Base-by-base conservation (phyloP, 1,284 basidiomycete species). In the Ustilago xerochloae region DNA sequence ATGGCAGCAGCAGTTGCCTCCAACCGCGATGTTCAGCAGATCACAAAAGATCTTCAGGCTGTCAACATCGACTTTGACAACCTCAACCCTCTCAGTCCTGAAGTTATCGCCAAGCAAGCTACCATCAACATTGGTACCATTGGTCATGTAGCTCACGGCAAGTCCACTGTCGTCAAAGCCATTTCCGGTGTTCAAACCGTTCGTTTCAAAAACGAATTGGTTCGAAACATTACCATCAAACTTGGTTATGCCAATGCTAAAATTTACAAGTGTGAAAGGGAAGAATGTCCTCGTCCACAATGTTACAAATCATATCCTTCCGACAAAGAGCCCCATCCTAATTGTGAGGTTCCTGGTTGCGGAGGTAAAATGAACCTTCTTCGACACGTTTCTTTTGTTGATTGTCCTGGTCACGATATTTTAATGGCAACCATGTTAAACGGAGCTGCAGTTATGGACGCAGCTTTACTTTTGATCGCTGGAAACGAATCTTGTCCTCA, bases 401-500 rank as follows among this genome's bases (percentile, higher is more conserved):
- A 96, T 85, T 85, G 82, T 75, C 85, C 84, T 6, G 85, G 85
- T 46, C 86, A 86, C 85, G 86, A 86, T 83, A 89, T 89, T 86
- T 85, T 99, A 85, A 99, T 99, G 96, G 96, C 96, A 63, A 99
- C 96, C 78, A 99, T 99, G 97, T 88, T 99, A 81, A 98, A 98
- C 89, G 96, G 96, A 86, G 96, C 96, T 39, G 97, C 97, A 24
- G 96, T 99, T 88, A 88, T 99, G 96, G 95, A 98, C 86, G 96
- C 96, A 65, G 96, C 96, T 16, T 87, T 99, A 1, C 89, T 99
- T 0, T 90, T 99, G 50, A 91, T 98, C 68, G 96, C 96, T 26
- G 96, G 93, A 55, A 99, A 99, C 87, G 96, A 99, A 87, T 93
- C 94, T 9, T 99, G 96, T 86, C 96, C 96, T 1, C 97, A 99